Evolutionary conservation across 2,329 filamentous ascomycete species (phyloP).

Genomic region (Stromatinia cepivora): DNA sequence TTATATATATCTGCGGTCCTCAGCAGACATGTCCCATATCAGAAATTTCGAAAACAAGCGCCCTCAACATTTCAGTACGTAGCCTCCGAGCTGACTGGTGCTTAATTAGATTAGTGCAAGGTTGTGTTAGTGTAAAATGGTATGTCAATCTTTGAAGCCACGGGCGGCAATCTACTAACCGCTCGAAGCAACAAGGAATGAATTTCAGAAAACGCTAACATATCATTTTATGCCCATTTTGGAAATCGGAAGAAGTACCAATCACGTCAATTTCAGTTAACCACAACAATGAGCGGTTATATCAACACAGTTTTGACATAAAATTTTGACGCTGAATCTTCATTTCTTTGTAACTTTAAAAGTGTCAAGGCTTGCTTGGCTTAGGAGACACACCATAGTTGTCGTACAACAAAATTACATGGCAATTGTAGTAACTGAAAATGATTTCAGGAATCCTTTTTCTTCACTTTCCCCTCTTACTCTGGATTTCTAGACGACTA

Average conservation of each 20-base stretch:
- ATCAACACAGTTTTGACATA: background rate
- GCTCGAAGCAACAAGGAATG: background rate
- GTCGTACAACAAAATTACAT: too few species aligned
- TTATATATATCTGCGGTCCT: background rate
- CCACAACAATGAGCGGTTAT: too few species aligned
- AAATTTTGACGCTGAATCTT: background rate
- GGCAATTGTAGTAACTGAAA: too few species aligned
- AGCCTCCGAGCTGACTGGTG: background rate
- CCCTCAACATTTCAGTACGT: background rate
- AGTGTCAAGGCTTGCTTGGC: too few species aligned
- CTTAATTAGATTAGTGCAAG: background rate
- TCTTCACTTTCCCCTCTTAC: too few species aligned
- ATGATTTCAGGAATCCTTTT: too few species aligned
- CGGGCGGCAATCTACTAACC: background rate
- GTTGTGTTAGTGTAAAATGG: background rate
- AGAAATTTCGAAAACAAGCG: background rate
- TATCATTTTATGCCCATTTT: too few species aligned
- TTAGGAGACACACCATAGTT: too few species aligned
- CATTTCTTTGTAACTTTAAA: background rate
- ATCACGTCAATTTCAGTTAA: background rate
- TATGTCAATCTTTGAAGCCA: background rate
- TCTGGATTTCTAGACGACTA: too few species aligned
- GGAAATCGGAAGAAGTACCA: too few species aligned
- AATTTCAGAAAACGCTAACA: too few species aligned
- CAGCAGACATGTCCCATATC: background rate